A percentile compares a stretch with the other conserved stretches of the same genome.
Conservation (phyloP, 768 basidiomycete genomes). For the Pisolithus microcarpus region DNA sequence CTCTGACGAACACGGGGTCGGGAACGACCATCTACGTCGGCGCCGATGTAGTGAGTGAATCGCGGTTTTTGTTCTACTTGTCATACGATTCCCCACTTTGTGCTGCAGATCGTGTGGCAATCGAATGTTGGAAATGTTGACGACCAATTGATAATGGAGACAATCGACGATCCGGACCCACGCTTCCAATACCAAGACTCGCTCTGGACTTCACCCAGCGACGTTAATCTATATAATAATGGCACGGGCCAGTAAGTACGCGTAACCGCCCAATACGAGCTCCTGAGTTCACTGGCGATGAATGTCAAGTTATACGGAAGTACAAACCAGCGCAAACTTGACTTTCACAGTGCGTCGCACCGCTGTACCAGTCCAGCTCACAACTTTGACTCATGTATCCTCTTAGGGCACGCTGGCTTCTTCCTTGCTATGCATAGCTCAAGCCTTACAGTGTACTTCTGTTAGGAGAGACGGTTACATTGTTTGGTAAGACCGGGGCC, state of each 20-base stretch:
- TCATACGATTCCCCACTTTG: not conserved
- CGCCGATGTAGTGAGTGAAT: constrained; percentile 36
- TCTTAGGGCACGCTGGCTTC: constrained; percentile 15
- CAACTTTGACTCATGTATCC: constrained; percentile 1
- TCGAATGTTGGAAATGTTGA: constrained; percentile 16
- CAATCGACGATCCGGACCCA: constrained; percentile 29
- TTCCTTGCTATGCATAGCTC: not conserved
- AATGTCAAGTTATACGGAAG: constrained; percentile 26
- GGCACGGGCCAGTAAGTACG: constrained; percentile 34
- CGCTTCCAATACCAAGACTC: constrained; percentile 31
- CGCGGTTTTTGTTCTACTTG: not conserved
- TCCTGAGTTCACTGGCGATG: not conserved
- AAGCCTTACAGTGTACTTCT: not conserved
- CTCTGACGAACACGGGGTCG: constrained; percentile 26
- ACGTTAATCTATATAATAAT: constrained; percentile 34
- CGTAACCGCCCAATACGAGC: too few relatives aligned
- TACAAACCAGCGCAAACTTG: constrained; percentile 27
- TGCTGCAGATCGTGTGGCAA: constrained; percentile 20
- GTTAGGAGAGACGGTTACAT: constrained; percentile 36
- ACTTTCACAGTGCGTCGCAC: constrained; percentile 32
- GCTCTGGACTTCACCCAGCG: constrained; percentile 29
- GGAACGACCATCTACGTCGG: constrained; percentile 31
- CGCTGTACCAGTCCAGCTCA: not conserved
- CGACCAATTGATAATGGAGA: constrained; percentile 14
- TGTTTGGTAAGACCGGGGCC: constrained; percentile 38